phyloP scores from a whole-genome alignment of 2,329 filamentous ascomycete genomes.

The Penicillium janthinellum region DNA sequence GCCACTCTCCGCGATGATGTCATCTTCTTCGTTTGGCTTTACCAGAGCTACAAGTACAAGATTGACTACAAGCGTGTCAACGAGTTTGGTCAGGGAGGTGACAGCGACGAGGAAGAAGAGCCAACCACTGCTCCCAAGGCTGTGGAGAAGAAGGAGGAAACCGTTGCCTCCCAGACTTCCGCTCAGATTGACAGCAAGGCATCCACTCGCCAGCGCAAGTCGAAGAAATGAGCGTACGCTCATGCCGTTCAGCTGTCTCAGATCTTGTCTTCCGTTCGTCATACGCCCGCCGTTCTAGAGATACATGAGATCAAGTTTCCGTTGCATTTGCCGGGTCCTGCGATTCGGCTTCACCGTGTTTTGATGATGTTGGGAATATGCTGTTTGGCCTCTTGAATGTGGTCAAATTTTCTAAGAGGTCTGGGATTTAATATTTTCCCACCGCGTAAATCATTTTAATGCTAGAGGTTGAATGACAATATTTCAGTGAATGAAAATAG shows the following conservation, averaged over 20 bases:
- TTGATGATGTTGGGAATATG: not conserved
- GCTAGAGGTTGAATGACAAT: slow-evolving; percentile 1
- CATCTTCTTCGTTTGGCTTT: slow-evolving; percentile 97
- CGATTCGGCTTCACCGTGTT: not conserved
- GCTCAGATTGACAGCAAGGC: slow-evolving; percentile 31
- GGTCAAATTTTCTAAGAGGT: not conserved
- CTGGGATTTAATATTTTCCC: not conserved
- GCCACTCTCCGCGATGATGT: slow-evolving; percentile 93
- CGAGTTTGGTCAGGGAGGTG: slow-evolving; percentile 97
- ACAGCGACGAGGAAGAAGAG: slow-evolving; percentile 68
- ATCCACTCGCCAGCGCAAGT: slow-evolving; percentile 37
- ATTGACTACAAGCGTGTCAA: slow-evolving; percentile 91
- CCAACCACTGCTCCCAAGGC: slow-evolving; percentile 16
- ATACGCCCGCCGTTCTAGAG: not conserved
- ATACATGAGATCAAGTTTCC: not conserved
- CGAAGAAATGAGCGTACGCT: slow-evolving; percentile 24
- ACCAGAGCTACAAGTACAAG: slow-evolving; percentile 91
- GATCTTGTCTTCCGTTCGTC: not conserved
- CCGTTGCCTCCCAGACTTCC: slow-evolving; percentile 29
- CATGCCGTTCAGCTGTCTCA: not conserved
- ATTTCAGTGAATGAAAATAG: not conserved
- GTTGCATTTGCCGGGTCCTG: not conserved
- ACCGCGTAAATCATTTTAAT: not conserved
- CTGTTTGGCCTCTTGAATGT: not conserved
- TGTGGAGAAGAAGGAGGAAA: slow-evolving; percentile 20